Conservation (phyloP, 148 eudicot species). For the Amaranthus cruentus region DNA sequence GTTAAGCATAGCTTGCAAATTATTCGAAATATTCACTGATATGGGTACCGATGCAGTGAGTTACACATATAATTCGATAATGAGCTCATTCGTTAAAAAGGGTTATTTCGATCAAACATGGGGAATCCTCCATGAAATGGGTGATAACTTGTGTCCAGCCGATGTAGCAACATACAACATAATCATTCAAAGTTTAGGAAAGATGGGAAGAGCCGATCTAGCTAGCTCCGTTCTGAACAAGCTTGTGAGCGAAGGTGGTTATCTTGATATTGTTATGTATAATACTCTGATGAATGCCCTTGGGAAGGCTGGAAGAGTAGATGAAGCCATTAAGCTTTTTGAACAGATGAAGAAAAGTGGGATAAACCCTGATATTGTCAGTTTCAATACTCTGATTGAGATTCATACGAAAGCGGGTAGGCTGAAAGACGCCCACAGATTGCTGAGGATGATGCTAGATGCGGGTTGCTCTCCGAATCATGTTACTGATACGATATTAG, state of each 20-base stretch:
- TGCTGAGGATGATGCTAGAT: conserved; percentile 78
- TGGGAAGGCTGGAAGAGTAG: conserved; percentile 78
- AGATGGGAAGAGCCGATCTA: conserved; percentile 78
- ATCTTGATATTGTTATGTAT: conserved; percentile 83
- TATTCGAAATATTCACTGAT: conserved; percentile 64
- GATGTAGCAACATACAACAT: conserved; percentile 75
- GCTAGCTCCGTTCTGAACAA: conserved; percentile 56
- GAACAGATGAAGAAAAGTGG: conserved; percentile 70
- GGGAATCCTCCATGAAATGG: conserved; percentile 67
- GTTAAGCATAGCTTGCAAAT: conserved; percentile 70
- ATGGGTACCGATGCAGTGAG: conserved; percentile 59
- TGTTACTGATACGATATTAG: conserved; percentile 76
- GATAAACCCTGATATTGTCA: conserved; percentile 75
- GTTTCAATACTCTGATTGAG: conserved; percentile 72
- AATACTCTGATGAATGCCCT: conserved; percentile 77
- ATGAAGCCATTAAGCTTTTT: conserved; percentile 56
- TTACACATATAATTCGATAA: conserved; percentile 78
- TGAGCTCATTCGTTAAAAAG: conserved; percentile 84
- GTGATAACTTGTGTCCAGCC: conserved; percentile 54
- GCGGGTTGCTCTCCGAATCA: conserved; percentile 81
- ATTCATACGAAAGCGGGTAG: conserved; percentile 67
- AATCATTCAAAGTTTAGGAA: conserved; percentile 74
- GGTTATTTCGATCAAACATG: conserved; percentile 75
- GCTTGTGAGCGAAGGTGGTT: conserved; percentile 69
- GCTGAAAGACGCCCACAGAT: conserved; percentile 60